Evolutionary conservation across 2,329 filamentous ascomycete genomes (phyloP).

Genomic region (Diaporthe vaccinii): DNA sequence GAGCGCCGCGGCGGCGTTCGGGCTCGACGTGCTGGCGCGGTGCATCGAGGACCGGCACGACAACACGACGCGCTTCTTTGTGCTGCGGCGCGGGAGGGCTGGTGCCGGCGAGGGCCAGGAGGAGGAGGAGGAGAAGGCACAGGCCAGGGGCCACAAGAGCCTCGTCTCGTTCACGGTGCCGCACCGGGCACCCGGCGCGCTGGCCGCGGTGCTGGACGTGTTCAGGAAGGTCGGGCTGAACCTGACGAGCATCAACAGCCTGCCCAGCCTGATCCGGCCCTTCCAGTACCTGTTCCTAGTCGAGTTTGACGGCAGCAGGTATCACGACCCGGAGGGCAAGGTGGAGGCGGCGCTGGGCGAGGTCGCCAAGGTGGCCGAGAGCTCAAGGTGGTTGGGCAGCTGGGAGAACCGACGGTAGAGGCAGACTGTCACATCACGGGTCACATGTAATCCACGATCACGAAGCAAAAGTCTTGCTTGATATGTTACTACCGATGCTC

Average conservation of each 20-base stretch:
- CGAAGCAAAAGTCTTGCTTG: neutral
- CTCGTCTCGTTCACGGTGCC: conserved; percentile 87
- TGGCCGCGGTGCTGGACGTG: conserved; percentile 84
- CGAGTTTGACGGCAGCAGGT: conserved; percentile 80
- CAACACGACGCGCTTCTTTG: conserved; percentile 85
- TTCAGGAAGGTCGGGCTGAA: conserved; percentile 83
- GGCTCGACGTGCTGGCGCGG: conserved; percentile 76
- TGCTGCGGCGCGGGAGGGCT: conserved; percentile 61
- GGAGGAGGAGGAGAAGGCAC: neutral
- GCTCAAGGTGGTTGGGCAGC: conserved; percentile 78
- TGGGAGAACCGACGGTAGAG: conserved; percentile 62
- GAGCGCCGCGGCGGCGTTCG: conserved; percentile 77
- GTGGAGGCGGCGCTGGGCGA: conserved; percentile 73
- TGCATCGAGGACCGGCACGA: conserved; percentile 80
- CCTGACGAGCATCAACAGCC: conserved; percentile 89
- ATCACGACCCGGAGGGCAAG: conserved; percentile 65
- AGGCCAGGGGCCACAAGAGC: conserved; percentile 70
- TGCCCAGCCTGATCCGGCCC: conserved; percentile 79
- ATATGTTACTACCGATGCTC: conserved; percentile 7
- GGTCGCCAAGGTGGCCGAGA: conserved; percentile 69
- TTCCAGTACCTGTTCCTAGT: conserved; percentile 98
- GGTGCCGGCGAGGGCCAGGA: neutral
- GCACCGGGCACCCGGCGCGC: conserved; percentile 82
- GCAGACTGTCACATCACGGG: neutral
- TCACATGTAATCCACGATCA: neutral